phyloP scores from a whole-genome alignment of 2,329 filamentous ascomycete species.

The Fusarium tuaranense region DNA sequence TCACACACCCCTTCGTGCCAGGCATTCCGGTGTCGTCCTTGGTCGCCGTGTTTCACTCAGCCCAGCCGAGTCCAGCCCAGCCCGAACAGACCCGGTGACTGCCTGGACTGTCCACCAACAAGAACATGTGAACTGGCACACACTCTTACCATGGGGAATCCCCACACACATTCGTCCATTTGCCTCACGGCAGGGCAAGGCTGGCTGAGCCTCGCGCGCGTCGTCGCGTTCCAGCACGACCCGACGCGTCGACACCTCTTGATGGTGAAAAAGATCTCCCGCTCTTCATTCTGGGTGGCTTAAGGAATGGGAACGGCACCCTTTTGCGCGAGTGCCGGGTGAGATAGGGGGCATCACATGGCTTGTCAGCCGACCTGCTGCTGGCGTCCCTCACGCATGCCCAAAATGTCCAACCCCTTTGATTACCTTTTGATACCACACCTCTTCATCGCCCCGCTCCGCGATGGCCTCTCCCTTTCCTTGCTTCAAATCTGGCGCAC shows the following conservation, averaged over 20 bases:
- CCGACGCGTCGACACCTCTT: slow-evolving; percentile 29
- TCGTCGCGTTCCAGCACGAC: slow-evolving; percentile 32
- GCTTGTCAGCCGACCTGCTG: slow-evolving; percentile 43
- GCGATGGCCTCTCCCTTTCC: slow-evolving; percentile 19
- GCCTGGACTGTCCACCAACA: slow-evolving; percentile 22
- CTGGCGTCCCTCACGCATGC: slow-evolving; percentile 25
- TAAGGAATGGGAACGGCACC: slow-evolving; percentile 26
- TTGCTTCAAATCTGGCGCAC: slow-evolving; percentile 30
- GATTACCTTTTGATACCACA: slow-evolving; percentile 28
- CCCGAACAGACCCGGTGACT: slow-evolving; percentile 36
- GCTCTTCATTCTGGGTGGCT: slow-evolving; percentile 5
- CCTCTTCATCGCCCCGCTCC: slow-evolving; percentile 25
- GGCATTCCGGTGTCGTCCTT: slow-evolving; percentile 29
- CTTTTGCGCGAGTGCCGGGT: slow-evolving; percentile 11
- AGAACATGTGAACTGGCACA: slow-evolving; percentile 36
- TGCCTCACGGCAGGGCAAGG: slow-evolving; percentile 12
- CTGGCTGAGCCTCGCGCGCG: slow-evolving; percentile 39
- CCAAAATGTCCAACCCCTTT: slow-evolving; percentile 20
- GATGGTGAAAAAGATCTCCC: slow-evolving; percentile 11
- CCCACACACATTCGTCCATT: slow-evolving; percentile 27
- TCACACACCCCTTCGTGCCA: slow-evolving; percentile 38
- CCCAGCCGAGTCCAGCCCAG: slow-evolving; percentile 12
- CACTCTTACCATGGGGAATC: slow-evolving; percentile 19
- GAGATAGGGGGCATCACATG: slow-evolving; percentile 41
- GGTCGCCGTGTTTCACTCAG: slow-evolving; percentile 32